These are phyloP conservation scores for Prillingera fragicola DNA, from an alignment of 1,284 basidiomycete genomes.

Conservation along the genomic window DNA sequence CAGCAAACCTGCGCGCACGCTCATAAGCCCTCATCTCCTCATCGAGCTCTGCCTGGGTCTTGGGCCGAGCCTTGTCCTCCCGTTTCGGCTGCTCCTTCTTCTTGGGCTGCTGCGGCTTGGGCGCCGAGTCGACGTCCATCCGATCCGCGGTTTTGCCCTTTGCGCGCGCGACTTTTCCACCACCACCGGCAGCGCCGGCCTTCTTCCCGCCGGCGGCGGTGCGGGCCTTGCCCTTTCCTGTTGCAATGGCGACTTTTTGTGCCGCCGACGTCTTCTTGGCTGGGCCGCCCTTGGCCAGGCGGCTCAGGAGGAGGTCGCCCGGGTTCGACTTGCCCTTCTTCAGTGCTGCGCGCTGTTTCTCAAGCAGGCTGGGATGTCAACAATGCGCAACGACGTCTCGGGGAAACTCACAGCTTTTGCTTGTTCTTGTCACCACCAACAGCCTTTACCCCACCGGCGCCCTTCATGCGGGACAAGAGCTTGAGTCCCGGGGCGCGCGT, in stretches of 20 bases:
- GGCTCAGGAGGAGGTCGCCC: slow-evolving; percentile 31
- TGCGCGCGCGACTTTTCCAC: slow-evolving; percentile 31
- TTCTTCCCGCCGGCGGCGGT: background rate
- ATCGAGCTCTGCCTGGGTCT: slow-evolving; percentile 41
- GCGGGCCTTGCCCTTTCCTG: background rate
- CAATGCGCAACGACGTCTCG: background rate
- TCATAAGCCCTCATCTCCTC: slow-evolving; percentile 43
- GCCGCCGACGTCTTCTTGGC: slow-evolving; percentile 5
- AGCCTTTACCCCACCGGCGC: slow-evolving; percentile 22
- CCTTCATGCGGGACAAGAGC: slow-evolving; percentile 31
- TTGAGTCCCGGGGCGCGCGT: slow-evolving; percentile 29
- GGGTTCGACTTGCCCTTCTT: slow-evolving; percentile 13
- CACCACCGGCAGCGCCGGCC: slow-evolving; percentile 4
- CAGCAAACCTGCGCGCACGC: slow-evolving; percentile 32
- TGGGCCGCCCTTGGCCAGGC: slow-evolving; percentile 18
- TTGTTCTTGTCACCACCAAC: slow-evolving; percentile 19
- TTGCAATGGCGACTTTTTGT: slow-evolving; percentile 5
- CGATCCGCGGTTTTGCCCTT: slow-evolving; percentile 22
- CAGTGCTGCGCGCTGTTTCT: slow-evolving; percentile 38
- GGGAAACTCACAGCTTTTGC: slow-evolving; percentile 35
- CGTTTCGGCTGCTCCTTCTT: slow-evolving; percentile 9
- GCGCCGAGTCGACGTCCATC: slow-evolving; percentile 34
- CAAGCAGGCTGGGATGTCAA: slow-evolving; percentile 29
- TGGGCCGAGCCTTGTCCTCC: slow-evolving; percentile 22
- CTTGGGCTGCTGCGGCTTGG: background rate